These are phyloP conservation scores for Larix kaempferi DNA, from an alignment of 75 land plant species.

Conservation along the genomic window DNA sequence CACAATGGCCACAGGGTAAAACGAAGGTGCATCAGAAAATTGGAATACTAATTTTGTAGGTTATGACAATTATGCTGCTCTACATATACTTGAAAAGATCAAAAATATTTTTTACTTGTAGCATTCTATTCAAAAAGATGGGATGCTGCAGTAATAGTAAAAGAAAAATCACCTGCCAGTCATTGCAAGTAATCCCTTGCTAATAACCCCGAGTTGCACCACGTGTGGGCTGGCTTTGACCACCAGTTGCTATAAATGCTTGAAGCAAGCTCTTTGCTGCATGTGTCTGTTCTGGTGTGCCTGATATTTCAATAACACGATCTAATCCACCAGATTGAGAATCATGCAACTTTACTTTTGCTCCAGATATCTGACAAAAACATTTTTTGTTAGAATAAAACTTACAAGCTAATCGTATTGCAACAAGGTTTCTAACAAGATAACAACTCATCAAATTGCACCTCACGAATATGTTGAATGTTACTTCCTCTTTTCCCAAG, in stretches of 20 bases:
- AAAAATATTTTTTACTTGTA: background rate
- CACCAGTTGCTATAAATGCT: constrained; percentile 36
- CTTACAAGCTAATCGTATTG: background rate
- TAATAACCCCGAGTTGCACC: background rate
- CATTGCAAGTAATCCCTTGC: background rate
- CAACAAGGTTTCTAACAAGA: background rate
- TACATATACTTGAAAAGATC: background rate
- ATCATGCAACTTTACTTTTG: constrained; percentile 51
- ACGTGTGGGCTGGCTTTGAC: constrained; percentile 4
- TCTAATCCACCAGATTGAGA: constrained; percentile 40
- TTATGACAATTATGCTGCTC: background rate
- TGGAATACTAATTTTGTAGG: background rate
- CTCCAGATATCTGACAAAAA: constrained; percentile 55
- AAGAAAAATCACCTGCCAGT: background rate
- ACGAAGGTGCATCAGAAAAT: constrained; percentile 8
- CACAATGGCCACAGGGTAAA: constrained; percentile 8
- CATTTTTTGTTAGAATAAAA: background rate
- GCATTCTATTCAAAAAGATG: background rate
- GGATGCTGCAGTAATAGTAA: background rate
- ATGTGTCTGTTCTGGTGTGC: constrained; percentile 62
- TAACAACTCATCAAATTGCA: constrained; percentile 1
- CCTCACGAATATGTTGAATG: constrained; percentile 30
- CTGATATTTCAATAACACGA: constrained; percentile 58
- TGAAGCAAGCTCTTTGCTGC: constrained; percentile 58
- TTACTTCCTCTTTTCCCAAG: constrained; percentile 42